Evolutionary conservation across 225 moss, liverwort and hornwort genomes (phyloP), one percentile per base, ranked within the genome.

Genomic region (Lunularia cruciata): DNA sequence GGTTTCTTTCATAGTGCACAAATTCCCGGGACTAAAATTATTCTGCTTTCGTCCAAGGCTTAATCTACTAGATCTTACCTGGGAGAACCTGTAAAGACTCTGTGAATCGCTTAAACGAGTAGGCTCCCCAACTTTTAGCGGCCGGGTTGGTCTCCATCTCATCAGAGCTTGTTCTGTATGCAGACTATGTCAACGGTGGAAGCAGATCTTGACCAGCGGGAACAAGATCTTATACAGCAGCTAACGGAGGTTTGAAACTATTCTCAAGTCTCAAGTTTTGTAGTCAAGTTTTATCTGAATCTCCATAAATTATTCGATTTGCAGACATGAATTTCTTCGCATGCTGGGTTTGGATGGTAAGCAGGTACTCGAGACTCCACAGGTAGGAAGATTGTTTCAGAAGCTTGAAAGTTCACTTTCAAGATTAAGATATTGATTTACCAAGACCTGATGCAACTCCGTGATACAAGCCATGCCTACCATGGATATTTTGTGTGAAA

Each of bases 241-340:
- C 65, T 76, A 10, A 73, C 76, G 65, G 43, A 81, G 81, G 81
- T 81, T 73, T 69, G 76, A 66, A 53, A 16, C 62, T 37, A 37
- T 7, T 43, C 43, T 43, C 16, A 10, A 48, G 7, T 4, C 31
- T 31, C 32, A 26, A n/a, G n/a, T n/a, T n/a, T n/a, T n/a, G n/a
- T n/a, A n/a, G n/a, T n/a, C n/a, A n/a, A n/a, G n/a, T n/a, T n/a
- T n/a, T n/a, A n/a, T n/a, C n/a, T n/a, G 43, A 43, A 15, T 7
- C 43, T 7, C n/a, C n/a, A n/a, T n/a, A n/a, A n/a, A n/a, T n/a
- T n/a, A n/a, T n/a, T n/a, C n/a, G n/a, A n/a, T n/a, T n/a, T n/a
- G n/a, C n/a, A n/a, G n/a, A n/a, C n/a, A n/a, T n/a, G 25, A 6
- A 8, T 47, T 23, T 47, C 30, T 65, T 7, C n/a, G 13, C 26